phyloP scores from a whole-genome alignment of 2,329 filamentous ascomycete genomes.

The Stemphylium beticola region DNA sequence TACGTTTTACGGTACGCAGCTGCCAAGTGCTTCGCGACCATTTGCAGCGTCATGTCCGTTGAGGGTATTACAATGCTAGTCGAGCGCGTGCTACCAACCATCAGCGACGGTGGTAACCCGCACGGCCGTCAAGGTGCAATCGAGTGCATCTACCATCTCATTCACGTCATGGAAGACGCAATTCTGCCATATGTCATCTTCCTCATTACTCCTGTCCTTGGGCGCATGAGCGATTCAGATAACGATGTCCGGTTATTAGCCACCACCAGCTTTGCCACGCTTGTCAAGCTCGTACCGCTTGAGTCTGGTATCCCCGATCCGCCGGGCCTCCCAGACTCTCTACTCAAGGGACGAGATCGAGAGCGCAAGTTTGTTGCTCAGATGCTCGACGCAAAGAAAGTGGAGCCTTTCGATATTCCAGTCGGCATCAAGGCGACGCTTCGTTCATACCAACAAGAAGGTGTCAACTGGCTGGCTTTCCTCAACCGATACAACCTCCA shows the following conservation, averaged over 20 bases:
- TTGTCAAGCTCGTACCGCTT: slow-evolving; percentile 95
- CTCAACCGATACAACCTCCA: slow-evolving; percentile 98
- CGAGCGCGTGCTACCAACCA: slow-evolving; percentile 87
- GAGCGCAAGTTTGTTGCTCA: slow-evolving; percentile 97
- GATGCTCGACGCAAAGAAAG: slow-evolving; percentile 94
- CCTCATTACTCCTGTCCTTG: slow-evolving; percentile 94
- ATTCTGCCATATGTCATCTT: slow-evolving; percentile 99
- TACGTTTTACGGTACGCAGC: slow-evolving; percentile 96
- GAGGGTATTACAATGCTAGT: slow-evolving; percentile 96
- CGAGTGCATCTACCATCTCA: slow-evolving; percentile 94
- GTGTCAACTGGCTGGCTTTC: slow-evolving; percentile 98
- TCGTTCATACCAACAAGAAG: slow-evolving; percentile 96
- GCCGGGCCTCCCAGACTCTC: slow-evolving; percentile 84
- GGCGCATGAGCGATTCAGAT: slow-evolving; percentile 97
- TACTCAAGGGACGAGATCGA: slow-evolving; percentile 87
- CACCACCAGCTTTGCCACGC: slow-evolving; percentile 93
- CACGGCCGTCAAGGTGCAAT: slow-evolving; percentile 91
- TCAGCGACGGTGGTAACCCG: slow-evolving; percentile 88
- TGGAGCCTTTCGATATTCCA: slow-evolving; percentile 90
- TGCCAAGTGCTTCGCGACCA: slow-evolving; percentile 94
- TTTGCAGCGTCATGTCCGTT: slow-evolving; percentile 95
- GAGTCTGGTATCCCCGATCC: slow-evolving; percentile 98
- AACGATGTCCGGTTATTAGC: slow-evolving; percentile 93
- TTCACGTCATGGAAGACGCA: slow-evolving; percentile 95
- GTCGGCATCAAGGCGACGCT: slow-evolving; percentile 97